Evolutionary conservation across 768 basidiomycete genomes (phyloP), one percentile per base, ranked within the genome.

Genomic region (Agrocybe praecox): DNA sequence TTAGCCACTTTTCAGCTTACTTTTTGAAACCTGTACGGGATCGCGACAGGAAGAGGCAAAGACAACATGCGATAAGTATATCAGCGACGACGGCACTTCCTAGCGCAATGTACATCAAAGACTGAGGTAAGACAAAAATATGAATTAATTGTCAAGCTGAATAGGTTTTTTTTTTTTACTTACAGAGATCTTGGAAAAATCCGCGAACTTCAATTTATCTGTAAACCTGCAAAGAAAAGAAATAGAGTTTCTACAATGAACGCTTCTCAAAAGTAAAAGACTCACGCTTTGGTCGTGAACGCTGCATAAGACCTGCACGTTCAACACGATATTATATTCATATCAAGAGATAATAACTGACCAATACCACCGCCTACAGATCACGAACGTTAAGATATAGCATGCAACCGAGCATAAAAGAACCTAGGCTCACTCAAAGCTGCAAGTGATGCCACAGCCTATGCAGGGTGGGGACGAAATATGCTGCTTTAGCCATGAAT

Each of bases 21-120:
- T 70, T 77, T 59, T 74, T 75, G 68, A 82, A 82, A 1, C 80
- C 80, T 17, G 81, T 83, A n/a, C 80, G 70, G 43, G 81, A 80
- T 26, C 71, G 68, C 23, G 77, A 75, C 10, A 84, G 69, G 56
- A 80, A 79, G 49, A 68, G 73, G 63, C 78, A 81, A 23, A 84
- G 68, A 8, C 75, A 72, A 19, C 69, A 68, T 6, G 81, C 79
- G 47, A 81, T 78, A 11, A 75, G 46, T 18, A 73, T 59, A 52
- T 81, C 79, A 2, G 77, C 76, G 21, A 69, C 65, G 2, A 80
- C 76, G 4, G 74, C 77, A 34, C 67, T 66, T 29, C 64, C 70
- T 2, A 74, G 60, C 5, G 71, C 65, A 8, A 59, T 59, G 49
- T 75, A 74, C 49, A 76, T 56, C 12, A 72, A 62, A 55, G 66